These are phyloP conservation scores for Termitomyces sp. DNA, from an alignment of 768 basidiomycete genomes.

Conservation along the genomic window DNA sequence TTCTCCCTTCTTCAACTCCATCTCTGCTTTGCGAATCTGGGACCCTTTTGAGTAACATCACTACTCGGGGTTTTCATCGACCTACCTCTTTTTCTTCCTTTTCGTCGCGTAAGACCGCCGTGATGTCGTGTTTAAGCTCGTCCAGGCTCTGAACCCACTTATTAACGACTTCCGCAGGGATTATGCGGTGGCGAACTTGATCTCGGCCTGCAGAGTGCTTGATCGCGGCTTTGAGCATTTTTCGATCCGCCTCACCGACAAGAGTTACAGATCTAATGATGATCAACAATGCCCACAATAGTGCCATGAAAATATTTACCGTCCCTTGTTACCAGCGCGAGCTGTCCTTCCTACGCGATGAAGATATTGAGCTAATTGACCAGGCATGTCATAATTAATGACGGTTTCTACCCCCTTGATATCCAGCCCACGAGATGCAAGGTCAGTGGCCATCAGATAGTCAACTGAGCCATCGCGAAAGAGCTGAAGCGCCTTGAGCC, in stretches of 20 bases:
- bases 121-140: slow-evolving; percentile 68
- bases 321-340: slow-evolving; percentile 87
- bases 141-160: slow-evolving; percentile 70
- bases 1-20: slow-evolving; percentile 92
- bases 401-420: slow-evolving; percentile 98
- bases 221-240: slow-evolving; percentile 93
- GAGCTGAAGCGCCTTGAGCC: slow-evolving; percentile 76
- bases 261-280: slow-evolving; percentile 78
- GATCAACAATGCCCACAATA: background rate
- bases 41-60: slow-evolving; percentile 5
- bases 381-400: slow-evolving; percentile 99
- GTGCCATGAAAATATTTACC: slow-evolving; percentile 45
- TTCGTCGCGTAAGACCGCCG: slow-evolving; percentile 82
- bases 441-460: slow-evolving; percentile 92
- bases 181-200: slow-evolving; percentile 82
- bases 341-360: slow-evolving; percentile 98
- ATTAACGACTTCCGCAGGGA: slow-evolving; percentile 69
- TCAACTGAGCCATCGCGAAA: slow-evolving; percentile 89
- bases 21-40: slow-evolving; percentile 86
- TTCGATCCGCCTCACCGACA: slow-evolving; percentile 93
- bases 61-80: background rate
- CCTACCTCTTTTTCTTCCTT: slow-evolving; percentile 88
- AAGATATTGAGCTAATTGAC: slow-evolving; percentile 86
- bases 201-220: slow-evolving; percentile 79
- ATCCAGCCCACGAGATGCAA: slow-evolving; percentile 93